Conservation (phyloP, 2,329 filamentous ascomycete species). For the Cladophialophora carrionii region DNA sequence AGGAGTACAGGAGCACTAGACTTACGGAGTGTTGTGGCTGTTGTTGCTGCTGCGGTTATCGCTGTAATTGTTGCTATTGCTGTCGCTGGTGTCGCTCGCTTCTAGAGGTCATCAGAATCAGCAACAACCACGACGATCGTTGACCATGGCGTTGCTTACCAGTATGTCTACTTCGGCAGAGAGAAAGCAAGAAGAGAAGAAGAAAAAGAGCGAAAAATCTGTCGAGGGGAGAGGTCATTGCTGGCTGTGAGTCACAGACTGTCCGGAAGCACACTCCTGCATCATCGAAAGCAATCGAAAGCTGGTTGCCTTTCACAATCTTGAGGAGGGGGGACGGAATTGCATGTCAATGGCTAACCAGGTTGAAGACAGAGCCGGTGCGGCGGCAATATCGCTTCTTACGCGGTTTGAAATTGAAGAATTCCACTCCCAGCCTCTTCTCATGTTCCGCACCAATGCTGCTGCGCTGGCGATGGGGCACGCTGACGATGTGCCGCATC, state of each 20-base stretch:
- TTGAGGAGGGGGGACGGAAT: neutral
- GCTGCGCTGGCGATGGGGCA: neutral
- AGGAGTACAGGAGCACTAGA: neutral
- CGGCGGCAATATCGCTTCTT: neutral
- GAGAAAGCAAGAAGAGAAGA: neutral
- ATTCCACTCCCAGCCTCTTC: neutral
- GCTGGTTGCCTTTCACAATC: neutral
- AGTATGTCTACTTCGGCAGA: neutral
- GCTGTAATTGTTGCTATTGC: neutral
- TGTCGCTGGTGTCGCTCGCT: neutral
- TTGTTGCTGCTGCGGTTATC: neutral
- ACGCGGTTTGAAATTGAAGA: neutral
- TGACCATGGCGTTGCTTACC: neutral
- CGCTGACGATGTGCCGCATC: neutral
- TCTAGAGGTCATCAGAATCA: neutral
- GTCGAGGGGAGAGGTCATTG: neutral
- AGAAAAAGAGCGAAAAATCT: neutral
- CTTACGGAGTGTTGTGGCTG: neutral
- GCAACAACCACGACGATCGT: neutral
- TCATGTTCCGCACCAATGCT: neutral
- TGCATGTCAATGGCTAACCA: neutral
- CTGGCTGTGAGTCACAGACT: neutral
- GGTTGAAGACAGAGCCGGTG: neutral
- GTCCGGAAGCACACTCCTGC: neutral
- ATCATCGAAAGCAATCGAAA: neutral